Percentiles rank a stretch among this genome's conserved stretches.
Evolutionary conservation across 139 green algal species (phyloP).

Genomic region (Picochlorum sp.): DNA sequence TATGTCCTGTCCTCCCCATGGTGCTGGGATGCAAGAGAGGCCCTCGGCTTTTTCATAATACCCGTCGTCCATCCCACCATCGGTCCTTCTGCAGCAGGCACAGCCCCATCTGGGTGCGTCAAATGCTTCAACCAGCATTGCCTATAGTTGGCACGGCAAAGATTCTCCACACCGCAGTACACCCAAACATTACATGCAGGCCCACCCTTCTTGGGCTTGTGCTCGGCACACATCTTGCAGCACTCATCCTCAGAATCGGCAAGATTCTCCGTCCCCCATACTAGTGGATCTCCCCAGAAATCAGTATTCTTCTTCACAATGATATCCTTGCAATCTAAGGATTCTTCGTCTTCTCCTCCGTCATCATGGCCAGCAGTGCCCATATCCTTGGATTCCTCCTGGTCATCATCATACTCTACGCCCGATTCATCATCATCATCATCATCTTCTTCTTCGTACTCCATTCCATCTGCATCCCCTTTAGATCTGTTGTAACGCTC

Average conservation of each 20-base stretch:
- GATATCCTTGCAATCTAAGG: slow-evolving; percentile 3
- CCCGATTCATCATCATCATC: background rate
- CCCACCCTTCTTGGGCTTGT: slow-evolving; percentile 33
- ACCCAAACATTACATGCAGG: slow-evolving; percentile 80
- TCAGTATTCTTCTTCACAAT: slow-evolving; percentile 4
- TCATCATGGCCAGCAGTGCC: background rate
- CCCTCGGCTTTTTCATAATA: slow-evolving; percentile 24
- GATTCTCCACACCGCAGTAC: slow-evolving; percentile 53
- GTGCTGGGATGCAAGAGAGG: background rate
- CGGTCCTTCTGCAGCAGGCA: slow-evolving; percentile 42
- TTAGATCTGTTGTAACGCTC: background rate
- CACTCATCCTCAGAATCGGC: slow-evolving; percentile 40
- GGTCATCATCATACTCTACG: background rate
- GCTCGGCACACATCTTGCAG: slow-evolving; percentile 43
- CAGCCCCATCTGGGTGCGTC: slow-evolving; percentile 49
- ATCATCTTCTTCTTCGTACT: background rate
- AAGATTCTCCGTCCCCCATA: slow-evolving; percentile 47
- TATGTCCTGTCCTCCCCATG: slow-evolving; percentile 42
- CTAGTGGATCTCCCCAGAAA: slow-evolving; percentile 70
- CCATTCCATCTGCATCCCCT: background rate
- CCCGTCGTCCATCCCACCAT: slow-evolving; percentile 68
- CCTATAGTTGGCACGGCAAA: slow-evolving; percentile 36
- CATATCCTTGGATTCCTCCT: background rate
- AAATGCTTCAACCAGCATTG: slow-evolving; percentile 89
- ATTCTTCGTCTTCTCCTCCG: background rate